A percentile compares a stretch with the other conserved stretches of the same genome.
phyloP scores from a whole-genome alignment of 1,139 yeast species.

The Kurtzmaniella natalensis region DNA sequence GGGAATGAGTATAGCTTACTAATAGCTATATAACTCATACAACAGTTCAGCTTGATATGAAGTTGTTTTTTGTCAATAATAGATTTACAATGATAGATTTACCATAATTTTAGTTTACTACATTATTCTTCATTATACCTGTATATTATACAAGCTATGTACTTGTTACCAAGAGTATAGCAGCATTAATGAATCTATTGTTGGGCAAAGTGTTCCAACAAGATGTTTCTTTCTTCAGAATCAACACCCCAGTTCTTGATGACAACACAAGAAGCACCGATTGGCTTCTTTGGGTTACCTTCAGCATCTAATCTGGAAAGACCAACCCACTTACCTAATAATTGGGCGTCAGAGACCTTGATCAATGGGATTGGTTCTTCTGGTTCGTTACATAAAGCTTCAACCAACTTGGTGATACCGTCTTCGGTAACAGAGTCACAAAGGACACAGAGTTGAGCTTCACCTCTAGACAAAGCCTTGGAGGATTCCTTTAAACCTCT shows the following conservation, averaged over 20 bases:
- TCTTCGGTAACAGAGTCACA: conserved; percentile 99
- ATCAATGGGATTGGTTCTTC: conserved; percentile 95
- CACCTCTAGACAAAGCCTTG: conserved; percentile 96
- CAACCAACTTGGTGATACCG: conserved; percentile 94
- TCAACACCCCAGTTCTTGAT: conserved; percentile 99
- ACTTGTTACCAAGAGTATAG: neutral
- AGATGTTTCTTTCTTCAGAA: conserved; percentile 95
- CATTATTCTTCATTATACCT: no score
- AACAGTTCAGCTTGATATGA: no score
- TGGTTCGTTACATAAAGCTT: conserved; percentile 98
- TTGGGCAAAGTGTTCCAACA: conserved; percentile 94
- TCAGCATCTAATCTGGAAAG: conserved; percentile 99
- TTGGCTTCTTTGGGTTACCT: conserved; percentile 99
- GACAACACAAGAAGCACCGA: conserved; percentile 99
- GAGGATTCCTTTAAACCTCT: conserved; percentile 99
- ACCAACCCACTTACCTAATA: conserved; percentile 99
- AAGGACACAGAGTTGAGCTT: conserved; percentile 96
- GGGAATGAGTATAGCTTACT: no score
- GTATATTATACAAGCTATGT: conserved; percentile 1
- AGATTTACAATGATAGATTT: no score
- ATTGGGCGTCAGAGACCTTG: conserved; percentile 99
- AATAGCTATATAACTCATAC: no score
- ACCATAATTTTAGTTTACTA: no score
- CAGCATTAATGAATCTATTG: conserved; percentile 43
- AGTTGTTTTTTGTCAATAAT: no score